phyloP scores from a whole-genome alignment of 2,329 filamentous ascomycete species.

The Xylaria sp. region DNA sequence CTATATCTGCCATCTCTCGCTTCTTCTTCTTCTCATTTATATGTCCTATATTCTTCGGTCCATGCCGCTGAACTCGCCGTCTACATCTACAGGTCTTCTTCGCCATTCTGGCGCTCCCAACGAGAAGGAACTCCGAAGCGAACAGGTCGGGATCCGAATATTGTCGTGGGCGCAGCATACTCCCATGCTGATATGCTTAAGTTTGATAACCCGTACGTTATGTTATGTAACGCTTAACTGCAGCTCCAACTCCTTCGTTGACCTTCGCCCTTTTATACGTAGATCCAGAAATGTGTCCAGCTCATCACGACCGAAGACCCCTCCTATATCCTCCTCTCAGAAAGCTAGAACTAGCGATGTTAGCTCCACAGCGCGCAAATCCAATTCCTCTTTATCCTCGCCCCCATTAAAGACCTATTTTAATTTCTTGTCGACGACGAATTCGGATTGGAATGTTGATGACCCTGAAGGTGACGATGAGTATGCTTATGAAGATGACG shows the following conservation, averaged over 20 bases:
- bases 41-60: not conserved
- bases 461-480: conserved; percentile 74
- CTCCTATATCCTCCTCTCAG: conserved; percentile 71
- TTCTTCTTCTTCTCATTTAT: no score
- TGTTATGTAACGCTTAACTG: not conserved
- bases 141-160: conserved; percentile 69
- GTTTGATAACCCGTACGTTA: conserved; percentile 78
- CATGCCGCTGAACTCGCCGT: conserved; percentile 37
- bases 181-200: conserved; percentile 96
- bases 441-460: conserved; percentile 83
- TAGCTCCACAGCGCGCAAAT: conserved; percentile 65
- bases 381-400: conserved; percentile 65
- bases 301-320: conserved; percentile 78
- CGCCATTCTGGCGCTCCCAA: conserved; percentile 86
- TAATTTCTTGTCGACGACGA: conserved; percentile 82
- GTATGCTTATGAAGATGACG: conserved; percentile 83
- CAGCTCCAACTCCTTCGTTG: not conserved
- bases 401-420: conserved; percentile 80
- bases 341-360: conserved; percentile 66
- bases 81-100: conserved; percentile 75
- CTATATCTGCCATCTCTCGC: not conserved
- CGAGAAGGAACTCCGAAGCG: conserved; percentile 65
- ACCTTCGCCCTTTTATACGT: conserved; percentile 28
- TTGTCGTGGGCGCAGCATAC: conserved; percentile 93
- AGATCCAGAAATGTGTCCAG: conserved; percentile 67